These are phyloP conservation scores for Neoboletus magnificus DNA, from an alignment of 768 basidiomycete genomes.

Conservation along the genomic window DNA sequence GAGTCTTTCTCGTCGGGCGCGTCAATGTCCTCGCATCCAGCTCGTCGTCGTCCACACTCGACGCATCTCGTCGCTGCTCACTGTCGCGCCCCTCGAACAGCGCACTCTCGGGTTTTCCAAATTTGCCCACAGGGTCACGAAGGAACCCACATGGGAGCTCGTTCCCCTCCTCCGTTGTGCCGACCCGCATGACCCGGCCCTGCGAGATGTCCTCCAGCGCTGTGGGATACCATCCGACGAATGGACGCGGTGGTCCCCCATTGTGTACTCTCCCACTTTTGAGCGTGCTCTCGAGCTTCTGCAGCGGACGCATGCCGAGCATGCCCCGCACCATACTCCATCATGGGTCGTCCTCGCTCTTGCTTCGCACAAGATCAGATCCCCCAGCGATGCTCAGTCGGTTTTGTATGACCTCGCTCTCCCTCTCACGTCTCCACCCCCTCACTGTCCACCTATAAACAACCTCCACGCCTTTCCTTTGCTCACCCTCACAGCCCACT, in stretches of 20 bases:
- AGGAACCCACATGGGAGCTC: constrained; percentile 43
- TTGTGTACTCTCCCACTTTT: constrained; percentile 36
- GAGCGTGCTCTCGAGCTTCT: constrained; percentile 28
- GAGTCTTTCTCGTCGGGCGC: constrained; percentile 11
- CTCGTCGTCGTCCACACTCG: constrained; percentile 1
- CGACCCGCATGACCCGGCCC: neutral
- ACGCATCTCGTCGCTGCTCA: constrained; percentile 19
- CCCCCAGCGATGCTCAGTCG: constrained; percentile 42
- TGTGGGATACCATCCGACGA: constrained; percentile 36
- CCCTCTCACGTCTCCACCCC: constrained; percentile 34
- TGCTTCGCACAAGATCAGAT: constrained; percentile 44
- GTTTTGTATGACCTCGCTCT: constrained; percentile 43
- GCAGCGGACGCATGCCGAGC: neutral
- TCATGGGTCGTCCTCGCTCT: constrained; percentile 57
- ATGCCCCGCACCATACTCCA: constrained; percentile 30
- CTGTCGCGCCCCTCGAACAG: constrained; percentile 20
- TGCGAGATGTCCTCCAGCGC: constrained; percentile 27
- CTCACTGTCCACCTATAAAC: constrained; percentile 20
- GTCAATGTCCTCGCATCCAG: neutral
- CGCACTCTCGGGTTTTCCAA: constrained; percentile 28
- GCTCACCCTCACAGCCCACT: constrained; percentile 33
- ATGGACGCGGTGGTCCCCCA: constrained; percentile 39
- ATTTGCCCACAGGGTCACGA: constrained; percentile 35
- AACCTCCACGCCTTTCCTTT: constrained; percentile 7
- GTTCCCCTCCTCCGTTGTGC: constrained; percentile 32